Conservation (phyloP, 2,329 filamentous ascomycete genomes). For the Pseudogymnoascus sp. region DNA sequence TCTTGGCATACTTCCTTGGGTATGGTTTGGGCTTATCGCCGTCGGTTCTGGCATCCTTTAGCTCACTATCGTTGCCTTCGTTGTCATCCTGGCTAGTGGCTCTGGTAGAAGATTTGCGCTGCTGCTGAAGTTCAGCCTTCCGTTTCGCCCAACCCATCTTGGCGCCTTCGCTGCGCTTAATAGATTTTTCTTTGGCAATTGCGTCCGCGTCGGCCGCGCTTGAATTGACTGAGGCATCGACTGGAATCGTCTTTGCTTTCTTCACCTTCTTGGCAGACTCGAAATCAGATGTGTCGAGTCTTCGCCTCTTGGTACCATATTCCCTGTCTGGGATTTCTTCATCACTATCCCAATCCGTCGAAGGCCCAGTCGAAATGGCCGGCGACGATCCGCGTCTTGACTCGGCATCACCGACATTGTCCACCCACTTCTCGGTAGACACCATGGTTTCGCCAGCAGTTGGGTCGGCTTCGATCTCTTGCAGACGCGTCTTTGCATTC, state of each 20-base stretch:
- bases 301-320: neutral
- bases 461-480: slow-evolving; percentile 4
- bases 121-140: slow-evolving; percentile 4
- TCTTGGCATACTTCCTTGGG: slow-evolving; percentile 4
- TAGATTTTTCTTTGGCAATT: slow-evolving; percentile 3
- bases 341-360: neutral
- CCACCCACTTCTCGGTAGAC: slow-evolving; percentile 1
- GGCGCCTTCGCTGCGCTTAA: slow-evolving; percentile 2
- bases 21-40: neutral
- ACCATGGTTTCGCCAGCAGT: slow-evolving; percentile 9
- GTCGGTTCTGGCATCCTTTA: neutral
- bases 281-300: neutral
- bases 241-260: slow-evolving; percentile 1
- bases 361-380: neutral
- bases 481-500: slow-evolving; percentile 8
- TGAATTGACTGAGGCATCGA: neutral
- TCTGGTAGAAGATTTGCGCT: neutral
- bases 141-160: slow-evolving; percentile 9
- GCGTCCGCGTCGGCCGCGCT: neutral
- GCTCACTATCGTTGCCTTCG: neutral
- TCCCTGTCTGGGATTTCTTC: slow-evolving; percentile 1
- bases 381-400: neutral
- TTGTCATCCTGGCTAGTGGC: neutral
- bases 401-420: slow-evolving; percentile 4
- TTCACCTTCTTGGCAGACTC: slow-evolving; percentile 1